phyloP scores from a whole-genome alignment of 371 early-diverging fungal genomes.

The Syncephalastrum sp. region DNA sequence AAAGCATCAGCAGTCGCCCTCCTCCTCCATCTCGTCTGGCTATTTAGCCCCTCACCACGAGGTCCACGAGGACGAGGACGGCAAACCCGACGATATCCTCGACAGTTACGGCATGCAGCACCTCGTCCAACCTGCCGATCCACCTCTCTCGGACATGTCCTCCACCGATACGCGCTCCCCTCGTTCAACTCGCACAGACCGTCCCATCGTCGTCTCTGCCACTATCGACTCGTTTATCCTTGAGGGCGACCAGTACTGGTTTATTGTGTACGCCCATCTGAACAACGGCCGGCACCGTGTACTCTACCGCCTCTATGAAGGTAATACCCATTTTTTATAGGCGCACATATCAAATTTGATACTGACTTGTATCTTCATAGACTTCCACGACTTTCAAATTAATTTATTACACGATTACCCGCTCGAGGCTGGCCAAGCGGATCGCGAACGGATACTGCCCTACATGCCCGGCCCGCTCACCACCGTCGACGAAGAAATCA shows the following conservation, averaged over 20 bases:
- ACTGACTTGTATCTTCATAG: slow-evolving; percentile 18
- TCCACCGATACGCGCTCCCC: not conserved
- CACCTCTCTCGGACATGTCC: not conserved
- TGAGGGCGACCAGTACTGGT: slow-evolving; percentile 70
- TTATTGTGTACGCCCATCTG: slow-evolving; percentile 63
- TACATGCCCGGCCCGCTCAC: slow-evolving; percentile 75
- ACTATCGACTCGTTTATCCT: slow-evolving; percentile 58
- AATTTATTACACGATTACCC: slow-evolving; percentile 75
- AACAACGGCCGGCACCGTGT: slow-evolving; percentile 52
- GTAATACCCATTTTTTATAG: slow-evolving; percentile 7
- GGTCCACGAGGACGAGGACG: not conserved
- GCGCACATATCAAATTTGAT: no score
- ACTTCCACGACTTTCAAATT: slow-evolving; percentile 81
- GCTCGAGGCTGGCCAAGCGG: slow-evolving; percentile 68
- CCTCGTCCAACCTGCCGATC: slow-evolving; percentile 8
- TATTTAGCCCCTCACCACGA: slow-evolving; percentile 10
- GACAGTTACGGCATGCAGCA: slow-evolving; percentile 22
- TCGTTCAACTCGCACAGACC: not conserved
- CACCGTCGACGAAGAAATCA: slow-evolving; percentile 55
- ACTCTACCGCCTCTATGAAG: slow-evolving; percentile 72
- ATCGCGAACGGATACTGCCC: slow-evolving; percentile 66
- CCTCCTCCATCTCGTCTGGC: slow-evolving; percentile 19
- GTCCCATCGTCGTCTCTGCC: slow-evolving; percentile 46
- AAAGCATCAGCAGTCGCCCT: slow-evolving; percentile 16
- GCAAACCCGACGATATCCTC: slow-evolving; percentile 12